phyloP scores from a whole-genome alignment of 2,329 filamentous ascomycete species.

The Neurospora crassa region DNA sequence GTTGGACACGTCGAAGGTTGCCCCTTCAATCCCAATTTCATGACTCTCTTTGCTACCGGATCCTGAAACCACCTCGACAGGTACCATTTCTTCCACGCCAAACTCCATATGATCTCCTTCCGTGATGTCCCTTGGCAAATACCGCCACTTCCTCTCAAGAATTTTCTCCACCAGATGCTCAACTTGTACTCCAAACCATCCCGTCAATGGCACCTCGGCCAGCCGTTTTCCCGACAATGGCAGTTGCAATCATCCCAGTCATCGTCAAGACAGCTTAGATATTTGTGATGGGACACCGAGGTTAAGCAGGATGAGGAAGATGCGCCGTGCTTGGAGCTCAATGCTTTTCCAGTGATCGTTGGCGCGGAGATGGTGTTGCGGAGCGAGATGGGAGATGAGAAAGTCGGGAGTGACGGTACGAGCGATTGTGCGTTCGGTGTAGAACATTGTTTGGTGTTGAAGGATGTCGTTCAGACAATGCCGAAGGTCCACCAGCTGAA shows the following conservation, averaged over 20 bases:
- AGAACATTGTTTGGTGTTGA: not conserved
- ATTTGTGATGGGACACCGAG: conserved; percentile 63
- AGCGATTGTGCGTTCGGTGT: not conserved
- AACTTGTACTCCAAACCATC: too few species aligned
- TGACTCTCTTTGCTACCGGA: not conserved
- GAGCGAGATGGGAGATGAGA: not conserved
- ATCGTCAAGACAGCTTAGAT: conserved; percentile 62
- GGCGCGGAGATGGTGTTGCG: not conserved
- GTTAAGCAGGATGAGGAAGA: conserved; percentile 44
- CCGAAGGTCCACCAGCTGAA: not conserved
- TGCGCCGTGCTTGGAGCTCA: conserved; percentile 39
- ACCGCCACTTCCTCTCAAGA: too few species aligned
- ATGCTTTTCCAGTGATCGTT: conserved; percentile 61
- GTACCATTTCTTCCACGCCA: too few species aligned
- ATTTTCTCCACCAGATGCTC: too few species aligned
- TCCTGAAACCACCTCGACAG: conserved; percentile 33
- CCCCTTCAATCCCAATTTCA: conserved; percentile 39
- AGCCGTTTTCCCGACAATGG: conserved; percentile 58
- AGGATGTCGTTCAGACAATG: not conserved
- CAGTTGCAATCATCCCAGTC: conserved; percentile 69
- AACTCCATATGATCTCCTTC: too few species aligned
- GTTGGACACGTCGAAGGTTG: conserved; percentile 28
- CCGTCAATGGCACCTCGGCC: conserved; percentile 32
- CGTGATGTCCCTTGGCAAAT: too few species aligned
- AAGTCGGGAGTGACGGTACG: not conserved